A percentile compares a stretch with the other conserved stretches of the same genome.
These are phyloP conservation scores for Saussurea involucrata DNA, from an alignment of 129 eudicot species.

Conservation along the genomic window DNA sequence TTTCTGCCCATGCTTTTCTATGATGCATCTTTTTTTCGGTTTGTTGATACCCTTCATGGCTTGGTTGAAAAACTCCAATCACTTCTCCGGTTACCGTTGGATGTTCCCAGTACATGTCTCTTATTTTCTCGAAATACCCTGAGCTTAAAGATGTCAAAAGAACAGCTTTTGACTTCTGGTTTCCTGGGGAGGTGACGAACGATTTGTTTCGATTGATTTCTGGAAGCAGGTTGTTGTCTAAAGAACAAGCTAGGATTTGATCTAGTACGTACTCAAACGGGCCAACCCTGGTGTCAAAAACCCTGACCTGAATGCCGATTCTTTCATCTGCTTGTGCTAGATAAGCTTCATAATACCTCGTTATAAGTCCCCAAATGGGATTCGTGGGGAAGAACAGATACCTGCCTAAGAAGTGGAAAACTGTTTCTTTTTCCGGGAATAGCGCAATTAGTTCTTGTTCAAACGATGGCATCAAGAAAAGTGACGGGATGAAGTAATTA, in stretches of 20 bases:
- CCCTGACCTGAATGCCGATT: slow-evolving; percentile 70
- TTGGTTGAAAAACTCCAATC: slow-evolving; percentile 63
- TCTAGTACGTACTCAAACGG: slow-evolving; percentile 64
- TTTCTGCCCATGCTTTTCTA: slow-evolving; percentile 81
- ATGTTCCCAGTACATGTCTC: slow-evolving; percentile 70
- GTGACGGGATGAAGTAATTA: slow-evolving; percentile 72
- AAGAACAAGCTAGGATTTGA: slow-evolving; percentile 59
- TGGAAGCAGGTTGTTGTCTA: slow-evolving; percentile 54
- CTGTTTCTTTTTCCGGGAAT: slow-evolving; percentile 64
- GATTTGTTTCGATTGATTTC: slow-evolving; percentile 35
- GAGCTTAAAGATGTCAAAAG: slow-evolving; percentile 63
- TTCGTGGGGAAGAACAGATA: slow-evolving; percentile 73
- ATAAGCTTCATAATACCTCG: slow-evolving; percentile 62
- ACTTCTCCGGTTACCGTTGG: slow-evolving; percentile 52
- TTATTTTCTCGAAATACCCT: slow-evolving; percentile 54
- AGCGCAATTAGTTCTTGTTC: slow-evolving; percentile 50
- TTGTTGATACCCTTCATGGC: slow-evolving; percentile 70
- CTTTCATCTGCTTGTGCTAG: slow-evolving; percentile 65
- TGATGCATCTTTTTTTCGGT: slow-evolving; percentile 57
- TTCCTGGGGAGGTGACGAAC: slow-evolving; percentile 3
- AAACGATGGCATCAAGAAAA: slow-evolving; percentile 66
- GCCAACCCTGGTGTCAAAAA: slow-evolving; percentile 43
- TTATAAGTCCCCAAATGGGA: slow-evolving; percentile 67
- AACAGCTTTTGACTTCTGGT: slow-evolving; percentile 49
- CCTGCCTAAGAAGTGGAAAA: slow-evolving; percentile 68